Evolutionary conservation across 768 basidiomycete species (phyloP), one percentile per base, ranked within the genome.

Genomic region (Russula foetens): DNA sequence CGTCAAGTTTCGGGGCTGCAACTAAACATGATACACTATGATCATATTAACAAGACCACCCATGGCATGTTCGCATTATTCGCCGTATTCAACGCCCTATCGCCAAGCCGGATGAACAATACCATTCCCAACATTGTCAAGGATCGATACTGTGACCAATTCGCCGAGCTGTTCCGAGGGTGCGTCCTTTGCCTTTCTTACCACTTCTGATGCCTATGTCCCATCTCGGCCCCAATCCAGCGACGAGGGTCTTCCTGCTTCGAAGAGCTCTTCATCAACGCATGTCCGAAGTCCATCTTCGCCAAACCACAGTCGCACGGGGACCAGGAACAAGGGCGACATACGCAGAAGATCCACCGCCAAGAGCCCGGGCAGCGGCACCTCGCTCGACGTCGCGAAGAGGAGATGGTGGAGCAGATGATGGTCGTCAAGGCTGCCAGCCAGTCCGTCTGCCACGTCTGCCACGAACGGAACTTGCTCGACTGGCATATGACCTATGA

Each of bases 61-160:
- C 97, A 99, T 70, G 79, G 97, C 48, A 99, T 98, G 95, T 96
- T 98, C 68, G 94, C 94, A 6, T 74, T 99, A 33, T 90, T 98
- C 64, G 92, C 94, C 7, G 84, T 99, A 60, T 96, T 93, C 76
- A 89, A 92, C 66, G 88, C 91, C 1, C 81, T 98, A 8, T 93
- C 94, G 4, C 95, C 97, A 2, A 94, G 88, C 58, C 81, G 94
- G 59, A 76, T 96, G 63, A 96, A 98, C 69, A 94, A 97, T 71
- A 93, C 92, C 70, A 94, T 96, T 69, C 86, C 92, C 73, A 88
- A 92, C 71, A 86, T 86, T 55, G 90, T 93, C 43, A 92, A 92
- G 71, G 96, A 99, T 72, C 84, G 89, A 54, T 96, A 90, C 67
- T 88, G 86, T n/a, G 96, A 99, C 51, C 92, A 94, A 71, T 84